Conservation (phyloP, 495 filamentous ascomycete species). For the Rostrohypoxylon terebratum region DNA sequence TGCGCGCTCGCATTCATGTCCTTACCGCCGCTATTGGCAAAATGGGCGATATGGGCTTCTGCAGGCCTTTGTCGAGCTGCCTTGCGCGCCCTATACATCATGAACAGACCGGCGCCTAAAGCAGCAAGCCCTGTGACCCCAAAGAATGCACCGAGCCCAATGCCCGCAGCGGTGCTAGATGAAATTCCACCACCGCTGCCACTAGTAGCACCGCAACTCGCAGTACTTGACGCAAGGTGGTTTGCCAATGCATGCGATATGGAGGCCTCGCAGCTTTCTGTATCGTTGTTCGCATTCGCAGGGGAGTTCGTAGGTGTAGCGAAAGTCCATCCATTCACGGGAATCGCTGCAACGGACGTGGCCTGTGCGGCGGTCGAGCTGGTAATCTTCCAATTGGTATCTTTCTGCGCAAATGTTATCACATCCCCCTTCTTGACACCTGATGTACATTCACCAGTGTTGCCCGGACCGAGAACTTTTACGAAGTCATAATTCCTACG, state of each 20-base stretch:
- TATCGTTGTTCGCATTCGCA: slow-evolving; percentile 4
- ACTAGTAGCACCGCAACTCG: slow-evolving; percentile 14
- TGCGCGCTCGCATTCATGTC: slow-evolving; percentile 21
- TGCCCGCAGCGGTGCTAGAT: slow-evolving; percentile 39
- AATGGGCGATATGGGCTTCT: slow-evolving; percentile 26
- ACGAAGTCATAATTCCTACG: slow-evolving; percentile 42
- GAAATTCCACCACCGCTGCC: slow-evolving; percentile 23
- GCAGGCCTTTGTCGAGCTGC: slow-evolving; percentile 15
- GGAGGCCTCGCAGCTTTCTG: slow-evolving; percentile 32
- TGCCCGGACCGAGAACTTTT: slow-evolving; percentile 10
- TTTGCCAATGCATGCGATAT: slow-evolving; percentile 32
- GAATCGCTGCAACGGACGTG: slow-evolving; percentile 37
- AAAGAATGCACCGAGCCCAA: slow-evolving; percentile 44
- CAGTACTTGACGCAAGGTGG: slow-evolving; percentile 20
- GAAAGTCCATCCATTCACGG: slow-evolving; percentile 46
- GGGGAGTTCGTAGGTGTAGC: slow-evolving; percentile 28
- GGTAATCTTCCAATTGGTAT: slow-evolving; percentile 25
- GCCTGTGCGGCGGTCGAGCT: slow-evolving; percentile 27
- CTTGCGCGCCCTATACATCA: slow-evolving; percentile 40
- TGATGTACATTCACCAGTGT: slow-evolving; percentile 45
- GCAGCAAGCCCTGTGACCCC: slow-evolving; percentile 40
- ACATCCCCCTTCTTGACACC: slow-evolving; percentile 27
- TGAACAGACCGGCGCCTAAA: slow-evolving; percentile 37
- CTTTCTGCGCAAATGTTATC: slow-evolving; percentile 34
- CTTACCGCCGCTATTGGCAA: slow-evolving; percentile 25